Evolutionary conservation across 2,329 filamentous ascomycete genomes (phyloP), one percentile per base, ranked within the genome.

Genomic region (Talaromyces sp.): DNA sequence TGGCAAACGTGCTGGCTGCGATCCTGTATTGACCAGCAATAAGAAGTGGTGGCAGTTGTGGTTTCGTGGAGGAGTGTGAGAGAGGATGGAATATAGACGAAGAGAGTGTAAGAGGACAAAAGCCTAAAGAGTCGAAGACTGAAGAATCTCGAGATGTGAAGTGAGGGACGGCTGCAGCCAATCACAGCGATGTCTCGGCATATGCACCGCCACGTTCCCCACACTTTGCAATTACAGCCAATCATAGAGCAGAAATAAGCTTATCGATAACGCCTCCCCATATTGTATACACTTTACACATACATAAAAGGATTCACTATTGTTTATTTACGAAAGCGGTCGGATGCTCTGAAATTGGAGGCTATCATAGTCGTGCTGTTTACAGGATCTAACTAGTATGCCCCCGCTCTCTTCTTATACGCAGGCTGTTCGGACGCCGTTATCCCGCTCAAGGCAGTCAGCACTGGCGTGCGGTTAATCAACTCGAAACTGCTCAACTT

Each of bases 401-500:
- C 81, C 0, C 77, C 80, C 31, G 70, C 64, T n/a, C 85, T 78
- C 64, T 68, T 66, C 43, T 68, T 67, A 68, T 81, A 87, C 41
- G 66, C 71, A 1, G 80, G 75, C 13, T 80, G 81, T 0, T 77
- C 70, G 1, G 82, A 79, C 5, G 78, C 65, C 53, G 74, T 66
- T 7, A 86, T 78, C 9, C 74, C 71, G 17, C 71, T 70, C 64
- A 83, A 72, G 4, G 80, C 80, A 54, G 82, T 84, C 68, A 79
- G 72, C 4, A 87, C 76, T 11, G 84, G 73, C 6, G 75, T 78
- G 19, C 80, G 79, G 19, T 80, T 72, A 26, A 74, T 76, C 64
- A 88, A 69, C 46, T 78, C 76, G 38, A 89, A 73, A 0, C 78
- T 80, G 0, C 81, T 80, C 10, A 90, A 66, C 67, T 81, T 85